Evolutionary conservation across 83 land plant species (phyloP).

Genomic region (Diphasiastrum complanatum): DNA sequence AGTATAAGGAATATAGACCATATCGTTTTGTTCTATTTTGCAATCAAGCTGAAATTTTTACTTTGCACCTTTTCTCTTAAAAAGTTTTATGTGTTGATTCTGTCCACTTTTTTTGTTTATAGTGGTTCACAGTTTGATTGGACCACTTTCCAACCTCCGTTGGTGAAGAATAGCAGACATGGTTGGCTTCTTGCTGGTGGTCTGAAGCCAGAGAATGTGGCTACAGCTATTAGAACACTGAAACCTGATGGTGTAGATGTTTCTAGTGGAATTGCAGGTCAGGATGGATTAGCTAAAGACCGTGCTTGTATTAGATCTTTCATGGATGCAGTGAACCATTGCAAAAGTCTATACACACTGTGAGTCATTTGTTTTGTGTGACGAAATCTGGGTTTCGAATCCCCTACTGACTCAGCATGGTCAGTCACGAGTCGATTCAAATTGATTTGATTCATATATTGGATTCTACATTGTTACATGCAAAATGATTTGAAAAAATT

Average conservation of each 20-base stretch:
- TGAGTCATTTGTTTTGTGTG: too few relatives aligned
- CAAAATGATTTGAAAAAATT: too few relatives aligned
- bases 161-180: slow-evolving; percentile 40
- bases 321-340: slow-evolving; percentile 47
- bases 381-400: too few relatives aligned
- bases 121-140: slow-evolving; percentile 92
- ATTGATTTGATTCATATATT: too few relatives aligned
- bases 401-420: too few relatives aligned
- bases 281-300: slow-evolving; percentile 84
- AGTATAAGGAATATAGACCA: not conserved
- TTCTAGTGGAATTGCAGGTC: slow-evolving; percentile 81
- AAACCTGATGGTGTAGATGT: slow-evolving; percentile 88
- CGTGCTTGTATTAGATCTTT: slow-evolving; percentile 46
- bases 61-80: too few relatives aligned
- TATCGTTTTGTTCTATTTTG: not conserved
- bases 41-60: too few relatives aligned
- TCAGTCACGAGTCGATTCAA: too few relatives aligned
- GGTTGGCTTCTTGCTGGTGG: slow-evolving; percentile 99
- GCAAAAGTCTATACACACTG: too few relatives aligned
- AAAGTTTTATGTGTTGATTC: too few relatives aligned
- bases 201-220: slow-evolving; percentile 66
- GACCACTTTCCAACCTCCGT: slow-evolving; percentile 53
- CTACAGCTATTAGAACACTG: slow-evolving; percentile 51
- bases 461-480: too few relatives aligned
- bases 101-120: slow-evolving; percentile 27